Evolutionary conservation across 768 basidiomycete species (phyloP).

Genomic region (Gloeostereum incarnatum): DNA sequence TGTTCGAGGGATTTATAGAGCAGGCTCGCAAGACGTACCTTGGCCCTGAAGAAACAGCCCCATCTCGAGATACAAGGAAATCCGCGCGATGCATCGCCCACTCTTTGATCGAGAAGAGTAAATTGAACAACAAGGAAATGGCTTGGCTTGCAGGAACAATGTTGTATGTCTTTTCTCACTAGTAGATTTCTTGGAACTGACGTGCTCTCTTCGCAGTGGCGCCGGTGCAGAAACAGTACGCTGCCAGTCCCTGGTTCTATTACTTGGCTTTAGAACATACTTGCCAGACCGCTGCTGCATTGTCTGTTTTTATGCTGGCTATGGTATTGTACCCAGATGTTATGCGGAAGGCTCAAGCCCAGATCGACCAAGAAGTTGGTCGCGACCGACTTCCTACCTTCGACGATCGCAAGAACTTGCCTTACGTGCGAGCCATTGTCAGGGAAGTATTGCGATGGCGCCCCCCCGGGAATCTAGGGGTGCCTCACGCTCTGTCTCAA

Average conservation of each 20-base stretch:
- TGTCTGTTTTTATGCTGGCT: constrained; percentile 12
- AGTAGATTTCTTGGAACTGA: too few species aligned
- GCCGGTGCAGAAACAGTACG: too few species aligned
- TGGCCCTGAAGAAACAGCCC: background rate
- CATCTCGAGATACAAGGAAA: too few species aligned
- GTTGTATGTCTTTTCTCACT: too few species aligned
- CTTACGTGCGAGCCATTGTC: background rate
- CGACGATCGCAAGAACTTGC: background rate
- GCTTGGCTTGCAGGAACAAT: background rate
- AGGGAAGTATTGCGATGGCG: constrained; percentile 1
- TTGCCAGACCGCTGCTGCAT: background rate
- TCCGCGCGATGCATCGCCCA: background rate
- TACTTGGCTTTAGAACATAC: background rate
- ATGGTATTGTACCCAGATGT: constrained; percentile 12
- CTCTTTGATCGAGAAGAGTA: background rate
- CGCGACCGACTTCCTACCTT: background rate
- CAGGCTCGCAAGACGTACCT: background rate
- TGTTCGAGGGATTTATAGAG: constrained; percentile 10
- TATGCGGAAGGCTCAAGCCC: constrained; percentile 12
- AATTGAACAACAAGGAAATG: background rate
- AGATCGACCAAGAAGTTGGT: constrained; percentile 10
- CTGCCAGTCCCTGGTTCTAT: too few species aligned
- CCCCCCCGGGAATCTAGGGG: background rate
- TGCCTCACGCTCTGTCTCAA: constrained; percentile 5
- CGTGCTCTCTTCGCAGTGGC: too few species aligned